Evolutionary conservation across 495 filamentous ascomycete species (phyloP).

Genomic region (Letharia columbiana): DNA sequence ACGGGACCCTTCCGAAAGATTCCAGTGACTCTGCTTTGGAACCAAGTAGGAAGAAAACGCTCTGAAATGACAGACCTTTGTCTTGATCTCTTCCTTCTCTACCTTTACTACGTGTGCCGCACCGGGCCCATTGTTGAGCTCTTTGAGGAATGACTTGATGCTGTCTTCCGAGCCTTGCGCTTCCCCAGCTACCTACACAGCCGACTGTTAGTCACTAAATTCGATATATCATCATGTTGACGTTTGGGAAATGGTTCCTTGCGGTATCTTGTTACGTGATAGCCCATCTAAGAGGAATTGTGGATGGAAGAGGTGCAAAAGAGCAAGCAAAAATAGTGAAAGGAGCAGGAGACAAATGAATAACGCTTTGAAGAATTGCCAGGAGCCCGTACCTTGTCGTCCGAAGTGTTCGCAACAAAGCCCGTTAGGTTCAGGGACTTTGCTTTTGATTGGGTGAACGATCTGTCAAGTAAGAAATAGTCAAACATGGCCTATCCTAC

Average conservation of each 20-base stretch:
- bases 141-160: constrained; percentile 61
- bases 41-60: constrained; percentile 24
- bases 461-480: constrained; percentile 36
- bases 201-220: neutral
- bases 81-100: constrained; percentile 53
- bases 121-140: constrained; percentile 56
- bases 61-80: constrained; percentile 57
- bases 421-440: constrained; percentile 58
- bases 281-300: neutral
- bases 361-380: neutral
- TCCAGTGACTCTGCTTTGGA: neutral
- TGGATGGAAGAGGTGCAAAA: neutral
- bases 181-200: constrained; percentile 72
- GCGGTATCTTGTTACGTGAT: neutral
- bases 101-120: constrained; percentile 25
- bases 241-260: neutral
- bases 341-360: neutral
- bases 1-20: neutral
- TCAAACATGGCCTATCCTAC: constrained; percentile 7
- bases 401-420: constrained; percentile 67
- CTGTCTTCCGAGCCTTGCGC: constrained; percentile 62
- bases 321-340: neutral
- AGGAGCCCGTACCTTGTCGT: constrained; percentile 50
- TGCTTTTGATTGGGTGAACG: constrained; percentile 65
- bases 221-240: neutral